These are phyloP conservation scores for Penicillium frequentans DNA, from an alignment of 2,329 filamentous ascomycete species.

Conservation along the genomic window DNA sequence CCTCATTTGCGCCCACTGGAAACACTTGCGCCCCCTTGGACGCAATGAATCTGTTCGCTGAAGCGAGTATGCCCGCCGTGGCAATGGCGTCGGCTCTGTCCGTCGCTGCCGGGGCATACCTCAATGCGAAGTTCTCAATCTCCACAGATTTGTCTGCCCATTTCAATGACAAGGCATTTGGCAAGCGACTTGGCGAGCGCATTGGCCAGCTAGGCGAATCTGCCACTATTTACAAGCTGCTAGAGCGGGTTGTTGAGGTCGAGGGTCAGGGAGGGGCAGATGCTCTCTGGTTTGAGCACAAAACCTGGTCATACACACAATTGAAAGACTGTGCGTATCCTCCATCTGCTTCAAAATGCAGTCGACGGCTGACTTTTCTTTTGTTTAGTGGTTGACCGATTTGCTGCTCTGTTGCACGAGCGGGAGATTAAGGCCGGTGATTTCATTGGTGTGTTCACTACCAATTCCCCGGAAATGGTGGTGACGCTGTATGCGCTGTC, in stretches of 20 bases:
- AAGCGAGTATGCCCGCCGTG: conserved; percentile 28
- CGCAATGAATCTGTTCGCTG: conserved; percentile 31
- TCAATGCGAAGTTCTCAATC: conserved; percentile 46
- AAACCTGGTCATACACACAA: conserved; percentile 49
- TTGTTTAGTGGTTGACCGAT: conserved; percentile 42
- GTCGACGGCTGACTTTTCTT: not conserved
- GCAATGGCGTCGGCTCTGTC: conserved; percentile 37
- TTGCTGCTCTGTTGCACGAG: conserved; percentile 44
- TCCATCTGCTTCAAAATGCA: not conserved
- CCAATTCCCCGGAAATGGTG: conserved; percentile 53
- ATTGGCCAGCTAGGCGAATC: conserved; percentile 41
- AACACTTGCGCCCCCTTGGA: not conserved
- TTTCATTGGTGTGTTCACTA: conserved; percentile 49
- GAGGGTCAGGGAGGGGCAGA: conserved; percentile 40
- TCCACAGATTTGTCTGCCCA: conserved; percentile 41
- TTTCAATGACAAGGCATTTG: conserved; percentile 33
- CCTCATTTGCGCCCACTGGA: not conserved
- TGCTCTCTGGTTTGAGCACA: conserved; percentile 51
- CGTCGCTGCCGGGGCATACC: conserved; percentile 39
- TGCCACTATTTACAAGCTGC: conserved; percentile 44
- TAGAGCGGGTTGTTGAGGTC: conserved; percentile 42
- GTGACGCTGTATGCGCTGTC: conserved; percentile 46
- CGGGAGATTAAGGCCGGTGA: conserved; percentile 41
- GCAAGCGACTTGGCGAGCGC: conserved; percentile 35
- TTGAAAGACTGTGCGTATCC: conserved; percentile 41